Evolutionary conservation across 106 monocot genomes (phyloP).

Genomic region (Allium fistulosum): DNA sequence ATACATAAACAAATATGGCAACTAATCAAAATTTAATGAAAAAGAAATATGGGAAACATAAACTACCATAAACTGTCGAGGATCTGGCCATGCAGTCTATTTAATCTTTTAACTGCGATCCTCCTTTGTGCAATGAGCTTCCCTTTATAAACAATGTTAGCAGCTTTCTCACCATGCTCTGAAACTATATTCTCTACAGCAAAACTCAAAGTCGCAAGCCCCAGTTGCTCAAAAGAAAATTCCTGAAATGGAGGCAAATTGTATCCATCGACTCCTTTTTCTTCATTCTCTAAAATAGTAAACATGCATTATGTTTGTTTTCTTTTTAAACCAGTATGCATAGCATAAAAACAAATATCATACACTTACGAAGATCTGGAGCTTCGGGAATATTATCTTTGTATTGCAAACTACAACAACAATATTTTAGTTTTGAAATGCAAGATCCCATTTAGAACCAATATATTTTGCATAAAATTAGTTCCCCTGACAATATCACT

Average conservation of each 20-base stretch:
- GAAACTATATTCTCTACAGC: conserved; percentile 84
- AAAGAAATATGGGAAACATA: no score
- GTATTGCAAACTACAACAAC: conserved; percentile 51
- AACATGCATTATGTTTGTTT: conserved; percentile 2
- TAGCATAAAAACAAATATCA: background rate
- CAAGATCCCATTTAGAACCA: conserved; percentile 41
- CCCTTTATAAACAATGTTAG: conserved; percentile 92
- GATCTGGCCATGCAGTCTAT: conserved; percentile 94
- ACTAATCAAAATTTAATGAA: no score
- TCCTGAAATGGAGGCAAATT: conserved; percentile 72
- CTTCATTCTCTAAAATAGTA: conserved; percentile 32
- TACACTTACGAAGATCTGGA: conserved; percentile 33
- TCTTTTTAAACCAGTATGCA: background rate
- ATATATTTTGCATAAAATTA: background rate
- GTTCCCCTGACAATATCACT: no score
- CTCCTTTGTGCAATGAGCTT: conserved; percentile 74
- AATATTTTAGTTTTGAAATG: conserved; percentile 33
- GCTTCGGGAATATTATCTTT: conserved; percentile 47
- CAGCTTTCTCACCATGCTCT: conserved; percentile 89
- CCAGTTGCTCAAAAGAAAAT: conserved; percentile 78
- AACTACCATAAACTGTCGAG: conserved; percentile 77
- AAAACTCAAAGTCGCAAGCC: conserved; percentile 79
- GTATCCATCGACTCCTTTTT: conserved; percentile 14
- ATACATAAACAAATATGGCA: no score
- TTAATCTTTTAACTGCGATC: conserved; percentile 88